Conservation (phyloP, 202 grass and related monocot genomes). For the Elaeis oleifera region DNA sequence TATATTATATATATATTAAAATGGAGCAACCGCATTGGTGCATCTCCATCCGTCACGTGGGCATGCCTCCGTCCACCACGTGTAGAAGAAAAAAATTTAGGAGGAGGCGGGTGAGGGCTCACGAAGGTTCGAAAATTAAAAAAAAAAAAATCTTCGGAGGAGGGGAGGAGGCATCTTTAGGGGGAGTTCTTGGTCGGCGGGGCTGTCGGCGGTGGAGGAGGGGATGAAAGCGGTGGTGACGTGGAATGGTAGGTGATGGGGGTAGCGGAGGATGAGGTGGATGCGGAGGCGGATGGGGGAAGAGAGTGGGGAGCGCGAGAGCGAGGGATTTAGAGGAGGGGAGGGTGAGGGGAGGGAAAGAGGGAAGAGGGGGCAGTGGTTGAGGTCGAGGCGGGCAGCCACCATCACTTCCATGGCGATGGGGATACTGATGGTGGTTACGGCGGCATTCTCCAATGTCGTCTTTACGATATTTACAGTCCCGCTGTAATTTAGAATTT, state of each 20-base stretch:
- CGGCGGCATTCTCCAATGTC: not conserved
- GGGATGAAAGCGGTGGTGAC: constrained; percentile 15
- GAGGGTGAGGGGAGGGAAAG: constrained; percentile 22
- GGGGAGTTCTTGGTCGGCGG: constrained; percentile 11
- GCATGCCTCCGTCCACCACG: no score
- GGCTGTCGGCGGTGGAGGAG: not conserved
- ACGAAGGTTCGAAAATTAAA: no score
- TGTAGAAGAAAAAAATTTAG: no score
- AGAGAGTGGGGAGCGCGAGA: constrained; percentile 10
- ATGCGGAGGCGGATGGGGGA: constrained; percentile 8
- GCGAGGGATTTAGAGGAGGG: constrained; percentile 20
- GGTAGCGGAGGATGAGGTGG: constrained; percentile 1
- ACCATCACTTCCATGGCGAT: constrained; percentile 3
- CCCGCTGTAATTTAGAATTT: no score
- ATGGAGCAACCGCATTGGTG: no score
- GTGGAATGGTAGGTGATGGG: not conserved
- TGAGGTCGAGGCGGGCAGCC: constrained; percentile 20
- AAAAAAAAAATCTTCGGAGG: no score
- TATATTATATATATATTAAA: no score
- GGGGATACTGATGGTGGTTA: not conserved
- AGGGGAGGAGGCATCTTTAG: not conserved
- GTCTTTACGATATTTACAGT: no score
- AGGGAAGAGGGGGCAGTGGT: constrained; percentile 1
- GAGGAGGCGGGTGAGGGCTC: no score
- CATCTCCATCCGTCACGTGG: no score